Evolutionary conservation across 305 asterid genomes (phyloP), one percentile per base, ranked within the genome.

Genomic region (Fraxinus sp.): DNA sequence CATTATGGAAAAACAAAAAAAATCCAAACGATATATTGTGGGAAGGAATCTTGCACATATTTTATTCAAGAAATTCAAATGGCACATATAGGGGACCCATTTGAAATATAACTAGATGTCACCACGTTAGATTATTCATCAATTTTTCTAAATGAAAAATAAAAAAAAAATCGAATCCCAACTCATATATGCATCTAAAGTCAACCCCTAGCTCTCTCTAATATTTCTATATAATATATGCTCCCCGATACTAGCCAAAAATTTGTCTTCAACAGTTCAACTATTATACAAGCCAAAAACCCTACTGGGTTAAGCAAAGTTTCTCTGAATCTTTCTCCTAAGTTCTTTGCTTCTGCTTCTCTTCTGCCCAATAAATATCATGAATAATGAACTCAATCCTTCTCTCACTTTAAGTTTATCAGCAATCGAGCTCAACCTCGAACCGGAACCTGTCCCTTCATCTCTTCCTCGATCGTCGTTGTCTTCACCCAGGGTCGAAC

Each of bases 351-450:
- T 57, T 52, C 64, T 49, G 6, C 4, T 16, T 52, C 22, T 13
- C 26, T 18, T 18, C 22, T n/a, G 8, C 22, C 8, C 66, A 14
- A 55, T 14, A n/a, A 0, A 5, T 20, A 57, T 76, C 79, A 92
- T 93, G 97, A 89, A 85, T 66, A 89, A 86, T 43, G 92, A 93
- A 49, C 90, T 85, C 20, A 90, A 87, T 90, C 87, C 90, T 14
- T 80, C 91, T 79, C 90, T 91, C 4, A 88, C 89, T 32, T 89
- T 91, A 3, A 85, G 85, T 33, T 72, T 90, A 57, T 80, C 91
- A 41, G 80, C 84, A 75, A 87, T 88, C 72, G 90, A 88, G 13
- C 70, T 33, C 6, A 83, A 77, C 75, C 49, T 86, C 18, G 88
- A 89, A 84, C 84, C 87, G 33, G 81, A 82, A 10, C 82, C 86